Evolutionary conservation across 495 filamentous ascomycete genomes (phyloP), one percentile per base, ranked within the genome.

Genomic region (Annulohypoxylon nitens): DNA sequence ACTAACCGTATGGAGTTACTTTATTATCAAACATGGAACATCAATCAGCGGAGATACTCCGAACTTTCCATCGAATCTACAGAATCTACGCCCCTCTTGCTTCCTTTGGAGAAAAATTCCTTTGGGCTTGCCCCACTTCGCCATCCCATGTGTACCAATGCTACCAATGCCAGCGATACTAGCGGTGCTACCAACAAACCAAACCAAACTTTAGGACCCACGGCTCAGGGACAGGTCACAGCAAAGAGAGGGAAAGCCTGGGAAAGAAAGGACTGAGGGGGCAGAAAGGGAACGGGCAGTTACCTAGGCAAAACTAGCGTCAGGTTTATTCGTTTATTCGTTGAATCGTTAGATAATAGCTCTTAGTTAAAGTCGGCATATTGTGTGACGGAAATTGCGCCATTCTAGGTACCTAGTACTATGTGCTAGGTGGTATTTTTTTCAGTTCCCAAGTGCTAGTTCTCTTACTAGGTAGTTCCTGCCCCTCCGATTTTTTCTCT

Each of bases 1-100:
- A 51, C 61, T 67, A 60, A 61, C 61, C 45, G 14, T 20, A 75
- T 75, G 63, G 72, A 75, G 72, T 75, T 75, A 71, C 67, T 70
- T 61, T 67, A 55, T 61, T 64, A 55, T 3, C 61, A 41, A 39
- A 18, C 8, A 36, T 66, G 48, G 55, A 69, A 67, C 4, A 67
- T 61, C 45, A 54, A 70, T 64, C 39, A 55, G 53, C 34, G 47
- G 43, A 75, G 72, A 63, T 75, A 75, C 72, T 75, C 72, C 72
- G 72, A 75, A 43, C 59, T 39, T 37, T 23, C 60, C 30, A 26
- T 54, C 60, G 30, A 34, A 36, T 30, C 50, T 47, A 30, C 20
- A 25, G 48, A 25, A 41, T 69, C 53, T 26, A 33, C 61, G 36
- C 48, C 65, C 64, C 64, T 68, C 50, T 63, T 67, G 45, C 50